A percentile compares a stretch with the other conserved stretches of the same genome.
Conservation (phyloP, 345 rosid genomes). For the Gossypium australe region DNA sequence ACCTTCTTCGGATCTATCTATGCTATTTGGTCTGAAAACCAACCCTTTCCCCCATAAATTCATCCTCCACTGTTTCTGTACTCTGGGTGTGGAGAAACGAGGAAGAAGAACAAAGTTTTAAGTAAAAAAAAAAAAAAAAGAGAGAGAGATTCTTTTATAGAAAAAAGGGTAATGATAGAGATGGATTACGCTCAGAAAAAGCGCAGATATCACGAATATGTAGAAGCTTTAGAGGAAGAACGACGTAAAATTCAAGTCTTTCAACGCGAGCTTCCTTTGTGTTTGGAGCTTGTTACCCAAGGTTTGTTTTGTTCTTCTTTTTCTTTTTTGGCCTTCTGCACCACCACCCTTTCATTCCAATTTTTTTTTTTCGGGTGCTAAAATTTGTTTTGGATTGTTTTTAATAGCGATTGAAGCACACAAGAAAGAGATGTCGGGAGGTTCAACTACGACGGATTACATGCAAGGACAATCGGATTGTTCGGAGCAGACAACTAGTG, state of each 20-base stretch:
- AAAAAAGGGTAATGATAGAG: background rate
- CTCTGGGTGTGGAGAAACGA: background rate
- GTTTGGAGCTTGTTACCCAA: conserved; percentile 87
- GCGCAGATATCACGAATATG: conserved; percentile 52
- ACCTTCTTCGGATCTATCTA: conserved; percentile 36
- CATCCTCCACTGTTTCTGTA: background rate
- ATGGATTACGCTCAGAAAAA: conserved; percentile 49
- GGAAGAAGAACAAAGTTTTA: no score
- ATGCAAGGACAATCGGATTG: conserved; percentile 65
- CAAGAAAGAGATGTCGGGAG: conserved; percentile 58
- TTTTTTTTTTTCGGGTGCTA: background rate
- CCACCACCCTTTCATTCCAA: background rate
- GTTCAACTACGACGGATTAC: conserved; percentile 40
- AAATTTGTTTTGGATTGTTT: background rate
- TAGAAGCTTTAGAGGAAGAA: conserved; percentile 86
- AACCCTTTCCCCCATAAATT: background rate
- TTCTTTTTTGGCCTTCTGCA: background rate
- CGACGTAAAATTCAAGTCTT: conserved; percentile 84
- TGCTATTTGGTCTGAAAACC: conserved; percentile 20
- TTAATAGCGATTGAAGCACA: conserved; percentile 77
- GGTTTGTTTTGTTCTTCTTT: conserved; percentile 21
- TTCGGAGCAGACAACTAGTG: conserved; percentile 81
- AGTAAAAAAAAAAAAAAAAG: background rate
- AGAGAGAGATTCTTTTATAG: background rate
- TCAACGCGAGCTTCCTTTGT: conserved; percentile 90